Base-by-base conservation (phyloP, 768 basidiomycete genomes). In the Obba rivulosa region DNA sequence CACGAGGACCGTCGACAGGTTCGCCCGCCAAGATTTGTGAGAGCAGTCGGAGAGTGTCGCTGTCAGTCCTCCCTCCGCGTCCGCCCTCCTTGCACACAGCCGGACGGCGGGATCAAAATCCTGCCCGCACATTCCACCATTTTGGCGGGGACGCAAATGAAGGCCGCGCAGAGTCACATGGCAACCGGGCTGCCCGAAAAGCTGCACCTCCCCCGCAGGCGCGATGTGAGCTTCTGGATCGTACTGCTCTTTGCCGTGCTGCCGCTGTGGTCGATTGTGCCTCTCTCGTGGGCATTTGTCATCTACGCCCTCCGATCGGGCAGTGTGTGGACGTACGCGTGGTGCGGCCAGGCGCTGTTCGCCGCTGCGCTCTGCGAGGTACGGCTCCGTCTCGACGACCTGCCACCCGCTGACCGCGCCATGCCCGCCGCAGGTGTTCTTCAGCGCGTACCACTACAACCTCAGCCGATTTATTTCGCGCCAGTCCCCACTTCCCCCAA, bases 201-300 rank as follows among this genome's bases (percentile, higher is more conserved):
- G 8, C 74, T 71, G 35, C 60, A 60, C 44, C 63, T 57, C 3
- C 58, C 59, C 1, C 73, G 70, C 9, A 54, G 60, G 37, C 76
- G 79, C 46, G 56, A 69, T 24, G 52, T 65, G 36, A 78, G 76
- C 7, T 90, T 80, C 59, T 86, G 82, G 54, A 21, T 78, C 45
- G 81, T 79, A 52, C 67, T 89, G 31, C 49, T 82, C 50, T 51
- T 73, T 41, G 57, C 77, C 46, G 76, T 88, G 49, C 56, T 77
- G 4, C 87, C 88, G 8, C 54, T 89, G 46, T 86, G 85, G 77
- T 76, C 77, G 4, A 61, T 77, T 31, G 67, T 78, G 7, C 82
- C 86, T 9, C 56, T 81, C 20, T 76, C 83, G 18, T 91, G 88
- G 87, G 60, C 64, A 7, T 87, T 79, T 58, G 77, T 75, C 37